Evolutionary conservation across 768 basidiomycete genomes (phyloP), one percentile per base, ranked within the genome.

Genomic region (Collybiopsis luxurians): DNA sequence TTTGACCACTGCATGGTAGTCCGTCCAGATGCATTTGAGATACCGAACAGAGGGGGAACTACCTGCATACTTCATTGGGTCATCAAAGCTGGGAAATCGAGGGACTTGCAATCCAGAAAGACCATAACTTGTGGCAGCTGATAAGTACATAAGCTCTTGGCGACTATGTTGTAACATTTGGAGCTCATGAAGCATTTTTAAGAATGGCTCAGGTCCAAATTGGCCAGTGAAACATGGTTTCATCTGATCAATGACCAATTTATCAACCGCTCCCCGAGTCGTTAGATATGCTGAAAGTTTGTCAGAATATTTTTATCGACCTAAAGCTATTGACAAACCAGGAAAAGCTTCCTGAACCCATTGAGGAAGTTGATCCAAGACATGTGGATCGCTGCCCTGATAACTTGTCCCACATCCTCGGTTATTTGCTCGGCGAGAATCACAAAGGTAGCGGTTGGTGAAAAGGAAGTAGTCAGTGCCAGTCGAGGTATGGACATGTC

Each of bases 191-290:
- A 62, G 50, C 54, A 62, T 56, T 34, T 56, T 56, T 15, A 59
- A 55, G 42, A 62, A 62, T 36, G 61, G 61, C 15, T 62, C 61
- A 7, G 61, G 59, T 23, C 61, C 61, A 40, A 62, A 62, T 24
- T 56, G 56, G 7, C 59, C 56, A 1, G 61, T 24, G 23, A 60
- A 62, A 5, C 56, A 57, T 27, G 54, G 42, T 17, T 57, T 55
- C 61, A 62, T 62, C 47, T 45, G 40, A 36, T 56, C 59, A 53
- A 62, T 27, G 36, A 60, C n/a, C 0, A 40, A 28, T 11, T 45
- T 57, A 39, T 62, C 61, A 19, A 60, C 53, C 0, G 56, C 61
- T n/a, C 43, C 40, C 12, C 59, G 51, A 53, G 39, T 47, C 15
- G 59, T 62, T 17, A 62, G 47, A 27, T 28, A 34, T 21, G 54